A percentile compares a stretch with the other conserved stretches of the same genome.
These are phyloP conservation scores for Pseudozyma sp. DNA, from an alignment of 1,284 basidiomycete genomes.

Conservation along the genomic window DNA sequence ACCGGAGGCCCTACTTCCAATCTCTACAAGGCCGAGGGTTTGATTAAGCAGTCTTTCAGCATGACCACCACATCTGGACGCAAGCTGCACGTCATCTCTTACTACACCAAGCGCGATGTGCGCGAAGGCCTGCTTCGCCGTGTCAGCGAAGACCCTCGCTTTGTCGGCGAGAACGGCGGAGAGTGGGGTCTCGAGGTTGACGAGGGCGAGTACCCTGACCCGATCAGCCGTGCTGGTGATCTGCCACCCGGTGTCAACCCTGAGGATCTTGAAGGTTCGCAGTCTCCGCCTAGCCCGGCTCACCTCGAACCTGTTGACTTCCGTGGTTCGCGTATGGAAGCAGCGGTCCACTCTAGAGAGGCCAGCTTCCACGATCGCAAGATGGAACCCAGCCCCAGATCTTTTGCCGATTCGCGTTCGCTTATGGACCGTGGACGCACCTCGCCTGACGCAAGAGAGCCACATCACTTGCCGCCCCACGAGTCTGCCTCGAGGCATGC, in stretches of 20 bases:
- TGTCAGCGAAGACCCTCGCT: conserved; percentile 66
- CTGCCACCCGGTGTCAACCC: conserved; percentile 39
- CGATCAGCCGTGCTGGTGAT: conserved; percentile 52
- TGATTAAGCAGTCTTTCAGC: conserved; percentile 68
- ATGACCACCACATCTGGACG: conserved; percentile 67
- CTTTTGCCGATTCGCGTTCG: conserved; percentile 8
- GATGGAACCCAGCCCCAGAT: conserved; percentile 5
- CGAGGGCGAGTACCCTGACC: conserved; percentile 57
- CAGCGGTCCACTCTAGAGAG: conserved; percentile 7
- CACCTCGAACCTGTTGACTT: conserved; percentile 18
- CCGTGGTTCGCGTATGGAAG: conserved; percentile 10
- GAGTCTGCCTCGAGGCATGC: conserved; percentile 14
- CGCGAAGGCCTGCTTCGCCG: conserved; percentile 58
- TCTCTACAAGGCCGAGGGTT: conserved; percentile 67
- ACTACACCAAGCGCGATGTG: conserved; percentile 66
- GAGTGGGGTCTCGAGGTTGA: conserved; percentile 61
- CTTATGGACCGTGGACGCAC: conserved; percentile 16
- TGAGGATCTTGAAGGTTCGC: conserved; percentile 36
- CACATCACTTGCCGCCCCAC: conserved; percentile 9
- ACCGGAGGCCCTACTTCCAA: conserved; percentile 59
- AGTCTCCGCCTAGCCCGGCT: conserved; percentile 27
- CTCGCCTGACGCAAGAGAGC: conserved; percentile 18
- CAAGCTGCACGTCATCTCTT: conserved; percentile 68
- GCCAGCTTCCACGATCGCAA: conserved; percentile 15
- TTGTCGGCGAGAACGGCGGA: conserved; percentile 60